phyloP scores from a whole-genome alignment of 2,329 filamentous ascomycete species.

The Lasiodiplodia citricola region DNA sequence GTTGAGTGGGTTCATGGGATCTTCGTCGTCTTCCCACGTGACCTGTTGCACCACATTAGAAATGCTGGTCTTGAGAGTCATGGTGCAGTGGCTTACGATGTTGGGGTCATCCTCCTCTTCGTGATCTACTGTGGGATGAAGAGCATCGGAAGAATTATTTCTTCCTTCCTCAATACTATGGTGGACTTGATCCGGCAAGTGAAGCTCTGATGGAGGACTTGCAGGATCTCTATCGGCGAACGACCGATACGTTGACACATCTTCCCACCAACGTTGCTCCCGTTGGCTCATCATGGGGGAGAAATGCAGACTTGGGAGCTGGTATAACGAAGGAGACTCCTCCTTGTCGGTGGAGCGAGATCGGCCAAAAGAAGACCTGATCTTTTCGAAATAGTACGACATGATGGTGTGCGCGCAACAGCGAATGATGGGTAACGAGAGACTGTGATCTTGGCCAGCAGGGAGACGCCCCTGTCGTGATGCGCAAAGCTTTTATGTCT shows the following conservation, averaged over 20 bases:
- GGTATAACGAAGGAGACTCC: not conserved
- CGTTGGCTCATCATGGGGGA: not conserved
- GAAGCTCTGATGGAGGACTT: slow-evolving; percentile 8
- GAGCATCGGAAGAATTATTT: not conserved
- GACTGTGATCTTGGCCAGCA: not conserved
- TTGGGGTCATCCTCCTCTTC: not conserved
- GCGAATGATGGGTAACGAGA: not conserved
- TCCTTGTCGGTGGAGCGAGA: not conserved
- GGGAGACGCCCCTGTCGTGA: not conserved
- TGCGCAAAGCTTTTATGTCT: not conserved
- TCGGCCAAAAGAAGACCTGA: not conserved
- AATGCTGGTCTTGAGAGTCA: not conserved
- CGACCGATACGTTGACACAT: slow-evolving; percentile 2
- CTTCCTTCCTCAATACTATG: not conserved
- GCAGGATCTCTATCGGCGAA: slow-evolving; percentile 10
- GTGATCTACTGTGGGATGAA: not conserved
- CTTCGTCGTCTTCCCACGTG: slow-evolving; percentile 24
- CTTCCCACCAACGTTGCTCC: slow-evolving; percentile 6
- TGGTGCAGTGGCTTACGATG: not conserved
- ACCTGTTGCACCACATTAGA: not conserved
- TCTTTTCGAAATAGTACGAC: not conserved
- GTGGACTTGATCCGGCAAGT: not conserved
- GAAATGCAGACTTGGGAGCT: slow-evolving; percentile 6
- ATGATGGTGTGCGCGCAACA: not conserved
- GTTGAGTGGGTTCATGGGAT: slow-evolving; percentile 26